Conservation (phyloP, 805 yeast species). For the Torulaspora gathmanii region DNA sequence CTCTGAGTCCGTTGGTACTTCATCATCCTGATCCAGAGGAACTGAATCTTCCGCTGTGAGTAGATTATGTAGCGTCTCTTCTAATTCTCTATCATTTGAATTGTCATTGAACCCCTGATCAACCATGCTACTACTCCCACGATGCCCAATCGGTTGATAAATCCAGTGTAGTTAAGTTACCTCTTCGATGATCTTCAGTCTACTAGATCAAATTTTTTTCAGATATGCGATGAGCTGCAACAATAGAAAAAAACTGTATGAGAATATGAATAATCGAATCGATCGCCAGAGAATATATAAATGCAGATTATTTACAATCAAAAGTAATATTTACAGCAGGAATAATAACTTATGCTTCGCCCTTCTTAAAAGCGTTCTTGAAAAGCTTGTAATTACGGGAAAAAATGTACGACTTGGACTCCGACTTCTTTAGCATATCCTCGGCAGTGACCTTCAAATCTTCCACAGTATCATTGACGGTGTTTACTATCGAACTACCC, state of each 20-base stretch:
- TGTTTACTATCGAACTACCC: slow-evolving; percentile 23
- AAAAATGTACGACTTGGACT: slow-evolving; percentile 17
- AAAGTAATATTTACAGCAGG: not conserved
- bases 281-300: slow-evolving; percentile 2
- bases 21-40: slow-evolving; percentile 2
- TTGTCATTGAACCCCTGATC: slow-evolving; percentile 4
- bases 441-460: slow-evolving; percentile 26
- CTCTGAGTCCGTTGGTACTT: slow-evolving; percentile 14
- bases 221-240: not conserved
- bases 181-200: not conserved
- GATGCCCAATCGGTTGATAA: not conserved
- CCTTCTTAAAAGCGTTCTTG: slow-evolving; percentile 18
- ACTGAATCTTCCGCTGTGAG: slow-evolving; percentile 13
- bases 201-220: slow-evolving; percentile 4
- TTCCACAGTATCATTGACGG: slow-evolving; percentile 34
- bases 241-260: not conserved
- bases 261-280: not conserved
- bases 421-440: slow-evolving; percentile 26
- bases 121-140: slow-evolving; percentile 5
- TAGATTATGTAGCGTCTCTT: slow-evolving; percentile 23
- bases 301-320: slow-evolving; percentile 1
- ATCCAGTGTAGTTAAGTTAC: not conserved
- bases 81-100: slow-evolving; percentile 17
- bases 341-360: not conserved
- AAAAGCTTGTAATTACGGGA: slow-evolving; percentile 16